Base-by-base conservation (phyloP, 1,139 yeast species). In the Pneumocystis murina region DNA sequence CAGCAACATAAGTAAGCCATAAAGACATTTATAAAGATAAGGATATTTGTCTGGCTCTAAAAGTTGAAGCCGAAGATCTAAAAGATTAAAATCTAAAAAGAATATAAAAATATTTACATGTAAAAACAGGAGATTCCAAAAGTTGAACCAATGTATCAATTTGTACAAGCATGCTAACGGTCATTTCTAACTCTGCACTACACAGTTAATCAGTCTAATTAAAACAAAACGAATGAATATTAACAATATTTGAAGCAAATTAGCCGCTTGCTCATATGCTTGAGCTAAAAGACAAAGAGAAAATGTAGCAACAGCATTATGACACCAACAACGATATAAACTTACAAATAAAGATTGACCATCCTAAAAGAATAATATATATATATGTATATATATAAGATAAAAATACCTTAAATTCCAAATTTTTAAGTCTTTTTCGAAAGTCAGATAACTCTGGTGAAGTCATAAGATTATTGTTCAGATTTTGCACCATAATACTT, bases 321-420 rank as follows among this genome's bases (percentile, higher is more conserved):
- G 87, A 69, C 96, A 85, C 98, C 98, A 94, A 65, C 95, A 85
- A 70, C 82, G 84, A 75, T 92, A 94, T 64, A 94, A 77, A 0
- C 85, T 79, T 20, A 87, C 81, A 73, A 94, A 94, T 62, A 91
- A 78, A 39, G 79, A 75, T 78, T 86, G 84, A 65, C 90, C 96
- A 61, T 84, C 87, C 54, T 48, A 24, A 20, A 48, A 48, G 17
- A 48, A 20, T 12, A 8, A 60, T 20, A 24, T 35, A 60, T 12
- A 12, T 39, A 24, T 10, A 60, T 20, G 12, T 35, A 60, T 12
- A 12, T 12, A 39, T 24, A 33, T 43, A 33, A 48, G 24, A 48
- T 5, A 48, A 24, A 48, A 48, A 48, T 48, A 48, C 55, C 33
- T 71, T 77, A 64, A 79, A 61, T 58, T 61, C 77, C 7, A 77